Base-by-base conservation (phyloP, 495 filamentous ascomycete species). In the Staphylotrichum tortipilum region DNA sequence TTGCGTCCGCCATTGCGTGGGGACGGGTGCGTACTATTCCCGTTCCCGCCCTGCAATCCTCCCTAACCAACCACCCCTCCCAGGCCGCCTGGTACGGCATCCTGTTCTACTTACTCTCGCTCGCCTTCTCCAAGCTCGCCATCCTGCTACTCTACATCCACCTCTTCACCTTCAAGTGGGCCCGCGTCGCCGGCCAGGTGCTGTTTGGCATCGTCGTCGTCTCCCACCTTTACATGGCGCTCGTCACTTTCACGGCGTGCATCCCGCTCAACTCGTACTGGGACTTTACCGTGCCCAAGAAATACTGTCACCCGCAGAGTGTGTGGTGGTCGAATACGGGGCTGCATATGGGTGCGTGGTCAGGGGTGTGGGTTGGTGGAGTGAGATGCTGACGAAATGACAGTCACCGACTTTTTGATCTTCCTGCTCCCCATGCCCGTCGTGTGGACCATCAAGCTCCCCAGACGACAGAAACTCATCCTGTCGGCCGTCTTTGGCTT, bases 141-240 rank as follows among this genome's bases (percentile, higher is more conserved):
- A 66, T 69, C 35, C 37, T 73, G 8, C 50, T 51, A 8, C 60
- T 73, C 30, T 73, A 73, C 55, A 62, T 66, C 23, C 60, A 66
- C 40, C 55, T 71, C 26, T 70, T 73, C 44, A 56, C 56, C 44
- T 65, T 64, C 53, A 57, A 57, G 26, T 68, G 62, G 55, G 55
- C 61, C 4, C 64, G 61, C 8, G 36, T 50, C 22, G 62, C 53
- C 23, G 60, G 61, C 22, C 60, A 67, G 41, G 52, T 60, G 34
- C 30, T 65, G n/a, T 21, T 68, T 11, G 56, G 33, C 17, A 31
- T 60, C 22, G 59, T 66, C 24, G 42, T 61, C 31, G 7, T 55
- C 6, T 44, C 51, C 44, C 43, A 59, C 46, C 3, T 58, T 15
- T 63, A 54, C 33, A 64, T 61, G 58, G 29, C 58, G 24, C 28